A percentile compares a stretch with the other conserved stretches of the same genome.
These are phyloP conservation scores for Medakamo hakoo DNA, from an alignment of 139 green algal genomes.

Conservation along the genomic window DNA sequence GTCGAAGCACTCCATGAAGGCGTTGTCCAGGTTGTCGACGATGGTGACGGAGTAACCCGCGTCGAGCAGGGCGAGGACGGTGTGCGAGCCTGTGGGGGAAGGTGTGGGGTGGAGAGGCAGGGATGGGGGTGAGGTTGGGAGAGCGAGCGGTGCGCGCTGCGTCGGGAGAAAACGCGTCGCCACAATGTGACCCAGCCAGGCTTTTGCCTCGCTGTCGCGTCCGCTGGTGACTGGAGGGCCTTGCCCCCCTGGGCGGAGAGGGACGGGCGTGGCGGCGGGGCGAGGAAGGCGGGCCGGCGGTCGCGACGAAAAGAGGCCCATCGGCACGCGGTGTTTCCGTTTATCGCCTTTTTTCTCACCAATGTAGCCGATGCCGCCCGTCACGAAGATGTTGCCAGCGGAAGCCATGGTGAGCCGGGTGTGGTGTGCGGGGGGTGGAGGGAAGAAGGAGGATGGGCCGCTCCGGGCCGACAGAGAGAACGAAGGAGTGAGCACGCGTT, in stretches of 20 bases:
- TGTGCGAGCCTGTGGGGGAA: constrained; percentile 61
- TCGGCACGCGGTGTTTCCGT: too few relatives aligned
- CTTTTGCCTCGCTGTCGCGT: neutral
- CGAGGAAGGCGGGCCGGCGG: too few relatives aligned
- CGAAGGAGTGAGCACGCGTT: too few relatives aligned
- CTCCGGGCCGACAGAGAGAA: too few relatives aligned
- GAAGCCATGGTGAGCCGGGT: too few relatives aligned
- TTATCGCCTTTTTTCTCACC: too few relatives aligned
- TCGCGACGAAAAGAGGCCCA: too few relatives aligned
- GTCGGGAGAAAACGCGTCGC: neutral
- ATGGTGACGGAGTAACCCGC: constrained; percentile 60
- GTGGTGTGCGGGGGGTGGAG: too few relatives aligned
- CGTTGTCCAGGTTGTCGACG: constrained; percentile 89
- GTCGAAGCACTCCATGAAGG: constrained; percentile 52
- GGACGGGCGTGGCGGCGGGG: too few relatives aligned
- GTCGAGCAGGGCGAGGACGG: constrained; percentile 66
- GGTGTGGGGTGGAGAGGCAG: neutral
- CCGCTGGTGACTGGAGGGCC: too few relatives aligned
- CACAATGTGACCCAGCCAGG: neutral
- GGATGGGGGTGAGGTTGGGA: neutral
- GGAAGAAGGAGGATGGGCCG: too few relatives aligned
- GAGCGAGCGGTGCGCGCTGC: neutral
- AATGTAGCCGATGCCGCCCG: constrained; percentile 64
- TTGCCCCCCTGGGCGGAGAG: too few relatives aligned
- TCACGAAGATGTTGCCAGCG: constrained; percentile 58